These are phyloP conservation scores for Karstenula rhodostoma DNA, from an alignment of 2,329 filamentous ascomycete species.

Conservation along the genomic window DNA sequence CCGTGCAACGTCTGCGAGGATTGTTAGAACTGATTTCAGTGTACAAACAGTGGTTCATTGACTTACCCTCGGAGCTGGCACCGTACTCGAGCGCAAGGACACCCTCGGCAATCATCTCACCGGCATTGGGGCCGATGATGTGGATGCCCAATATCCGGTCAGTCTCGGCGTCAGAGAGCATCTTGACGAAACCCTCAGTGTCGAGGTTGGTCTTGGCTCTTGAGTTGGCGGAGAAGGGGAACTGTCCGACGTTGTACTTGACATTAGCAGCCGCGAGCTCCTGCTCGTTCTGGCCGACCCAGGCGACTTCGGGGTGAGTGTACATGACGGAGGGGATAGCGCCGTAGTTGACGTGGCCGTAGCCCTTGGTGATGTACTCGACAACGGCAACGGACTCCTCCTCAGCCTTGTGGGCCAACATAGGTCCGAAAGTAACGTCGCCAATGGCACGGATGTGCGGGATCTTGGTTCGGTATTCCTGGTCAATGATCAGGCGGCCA, in stretches of 20 bases:
- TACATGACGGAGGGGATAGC: conserved; percentile 99
- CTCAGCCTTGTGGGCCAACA: conserved; percentile 99
- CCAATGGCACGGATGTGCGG: conserved; percentile 97
- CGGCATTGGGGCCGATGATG: conserved; percentile 94
- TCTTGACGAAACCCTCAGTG: conserved; percentile 95
- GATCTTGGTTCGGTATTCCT: conserved; percentile 97
- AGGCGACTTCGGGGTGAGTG: conserved; percentile 97
- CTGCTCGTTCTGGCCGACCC: conserved; percentile 97
- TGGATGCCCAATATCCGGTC: conserved; percentile 95
- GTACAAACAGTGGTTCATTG: not conserved
- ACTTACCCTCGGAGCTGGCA: conserved; percentile 90
- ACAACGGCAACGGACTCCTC: conserved; percentile 95
- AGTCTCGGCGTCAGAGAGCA: conserved; percentile 94
- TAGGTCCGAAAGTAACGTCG: conserved; percentile 95
- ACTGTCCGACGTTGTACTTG: conserved; percentile 91
- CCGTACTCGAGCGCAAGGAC: conserved; percentile 96
- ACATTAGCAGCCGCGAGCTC: conserved; percentile 90
- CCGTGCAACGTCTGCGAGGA: conserved; percentile 57
- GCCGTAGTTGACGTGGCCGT: conserved; percentile 98
- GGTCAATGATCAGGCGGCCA: conserved; percentile 95
- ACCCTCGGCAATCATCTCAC: conserved; percentile 99
- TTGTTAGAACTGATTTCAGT: conserved; percentile 24
- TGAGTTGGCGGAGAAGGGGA: conserved; percentile 98
- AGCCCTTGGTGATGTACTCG: conserved; percentile 97
- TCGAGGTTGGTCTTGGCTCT: conserved; percentile 99